Conservation (phyloP, 768 basidiomycete genomes). For the Daedaleopsis nitida region DNA sequence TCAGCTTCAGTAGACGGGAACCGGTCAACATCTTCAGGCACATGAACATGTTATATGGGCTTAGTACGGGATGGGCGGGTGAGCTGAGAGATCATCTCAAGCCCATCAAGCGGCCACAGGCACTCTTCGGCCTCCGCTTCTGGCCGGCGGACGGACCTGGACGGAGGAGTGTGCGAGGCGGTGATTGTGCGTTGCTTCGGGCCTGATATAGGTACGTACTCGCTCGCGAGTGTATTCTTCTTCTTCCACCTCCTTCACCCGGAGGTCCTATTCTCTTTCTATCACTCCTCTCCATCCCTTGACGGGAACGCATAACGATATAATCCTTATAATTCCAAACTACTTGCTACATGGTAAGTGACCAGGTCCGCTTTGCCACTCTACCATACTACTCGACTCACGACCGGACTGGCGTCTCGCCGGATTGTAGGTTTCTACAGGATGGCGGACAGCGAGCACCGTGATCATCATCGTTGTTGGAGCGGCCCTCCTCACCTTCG, state of each 20-base stretch:
- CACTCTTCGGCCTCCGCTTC: background rate
- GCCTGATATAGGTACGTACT: background rate
- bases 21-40: too few species aligned
- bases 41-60: too few species aligned
- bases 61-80: too few species aligned
- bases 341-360: background rate
- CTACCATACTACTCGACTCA: background rate
- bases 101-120: too few species aligned
- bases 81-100: too few species aligned
- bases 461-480: conserved; percentile 17
- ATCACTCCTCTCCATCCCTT: background rate
- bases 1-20: too few species aligned
- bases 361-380: background rate
- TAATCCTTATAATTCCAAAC: background rate
- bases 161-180: background rate
- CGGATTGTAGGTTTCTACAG: conserved; percentile 16
- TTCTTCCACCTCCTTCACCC: background rate
- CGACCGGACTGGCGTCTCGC: background rate
- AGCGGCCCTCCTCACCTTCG: conserved; percentile 15
- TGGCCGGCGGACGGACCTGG: background rate
- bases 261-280: background rate
- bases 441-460: conserved; percentile 17
- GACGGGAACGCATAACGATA: background rate
- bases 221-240: background rate
- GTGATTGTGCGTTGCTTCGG: background rate